These are phyloP conservation scores for Epichloe sp. DNA, from an alignment of 2,329 filamentous ascomycete genomes.

Conservation along the genomic window DNA sequence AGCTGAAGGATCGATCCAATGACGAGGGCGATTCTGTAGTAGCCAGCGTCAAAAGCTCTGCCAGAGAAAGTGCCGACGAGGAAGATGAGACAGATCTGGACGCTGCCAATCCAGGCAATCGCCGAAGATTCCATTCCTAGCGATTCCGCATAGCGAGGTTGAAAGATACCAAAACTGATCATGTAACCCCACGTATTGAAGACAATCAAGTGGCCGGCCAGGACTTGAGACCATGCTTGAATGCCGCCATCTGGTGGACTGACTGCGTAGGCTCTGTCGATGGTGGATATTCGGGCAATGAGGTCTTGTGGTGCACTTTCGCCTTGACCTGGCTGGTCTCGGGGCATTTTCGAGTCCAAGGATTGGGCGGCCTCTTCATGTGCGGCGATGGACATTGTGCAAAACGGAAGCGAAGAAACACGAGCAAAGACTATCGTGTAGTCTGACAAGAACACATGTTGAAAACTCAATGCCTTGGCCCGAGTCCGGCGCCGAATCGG, in stretches of 20 bases:
- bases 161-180: slow-evolving; percentile 27
- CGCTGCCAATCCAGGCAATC: slow-evolving; percentile 36
- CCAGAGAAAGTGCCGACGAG: slow-evolving; percentile 28
- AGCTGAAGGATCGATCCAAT: slow-evolving; percentile 29
- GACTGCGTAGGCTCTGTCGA: slow-evolving; percentile 2
- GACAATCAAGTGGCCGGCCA: slow-evolving; percentile 24
- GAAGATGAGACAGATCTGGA: slow-evolving; percentile 31
- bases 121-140: slow-evolving; percentile 21
- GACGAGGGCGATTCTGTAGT: slow-evolving; percentile 20
- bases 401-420: background rate
- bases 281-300: background rate
- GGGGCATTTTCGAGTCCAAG: too few relatives aligned
- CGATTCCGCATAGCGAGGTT: slow-evolving; percentile 23
- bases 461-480: too few relatives aligned
- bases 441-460: too few relatives aligned
- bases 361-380: background rate
- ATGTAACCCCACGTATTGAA: slow-evolving; percentile 26
- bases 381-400: slow-evolving; percentile 11
- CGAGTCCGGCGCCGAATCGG: too few relatives aligned
- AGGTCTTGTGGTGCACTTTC: background rate
- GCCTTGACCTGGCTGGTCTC: background rate
- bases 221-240: slow-evolving; percentile 25
- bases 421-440: too few relatives aligned
- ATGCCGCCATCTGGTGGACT: slow-evolving; percentile 23
- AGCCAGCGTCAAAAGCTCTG: slow-evolving; percentile 28